Evolutionary conservation across 495 filamentous ascomycete species (phyloP).

Genomic region (Lineolata rhizophorae): DNA sequence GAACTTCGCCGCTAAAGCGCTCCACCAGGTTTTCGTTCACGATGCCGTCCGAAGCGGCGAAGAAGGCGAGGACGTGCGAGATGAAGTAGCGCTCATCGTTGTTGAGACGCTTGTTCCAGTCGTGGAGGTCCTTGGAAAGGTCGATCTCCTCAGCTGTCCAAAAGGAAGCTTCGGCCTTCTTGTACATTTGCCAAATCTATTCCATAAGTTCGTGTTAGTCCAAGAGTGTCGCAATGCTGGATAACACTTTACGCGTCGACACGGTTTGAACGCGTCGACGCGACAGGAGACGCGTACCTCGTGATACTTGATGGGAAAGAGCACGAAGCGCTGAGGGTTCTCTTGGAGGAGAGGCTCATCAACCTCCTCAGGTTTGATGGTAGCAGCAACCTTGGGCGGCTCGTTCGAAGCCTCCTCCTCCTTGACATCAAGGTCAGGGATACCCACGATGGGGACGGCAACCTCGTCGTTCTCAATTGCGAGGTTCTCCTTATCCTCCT

Average conservation of each 20-base stretch:
- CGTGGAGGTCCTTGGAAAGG: slow-evolving; percentile 92
- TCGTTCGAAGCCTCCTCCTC: slow-evolving; percentile 23
- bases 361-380: slow-evolving; percentile 47
- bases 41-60: slow-evolving; percentile 97
- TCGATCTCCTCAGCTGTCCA: slow-evolving; percentile 99
- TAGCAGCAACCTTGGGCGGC: slow-evolving; percentile 15
- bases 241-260: slow-evolving; percentile 46
- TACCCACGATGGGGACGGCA: slow-evolving; percentile 30
- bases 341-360: slow-evolving; percentile 85
- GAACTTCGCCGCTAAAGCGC: slow-evolving; percentile 92
- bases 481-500: slow-evolving; percentile 72
- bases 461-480: slow-evolving; percentile 34
- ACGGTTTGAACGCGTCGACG: slow-evolving; percentile 14
- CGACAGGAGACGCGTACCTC: slow-evolving; percentile 43
- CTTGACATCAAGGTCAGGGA: slow-evolving; percentile 27
- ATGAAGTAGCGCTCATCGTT: slow-evolving; percentile 96
- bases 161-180: slow-evolving; percentile 99
- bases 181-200: slow-evolving; percentile 99
- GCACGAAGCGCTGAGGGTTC: slow-evolving; percentile 88
- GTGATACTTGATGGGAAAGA: slow-evolving; percentile 98
- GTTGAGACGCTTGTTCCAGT: slow-evolving; percentile 95
- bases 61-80: slow-evolving; percentile 96
- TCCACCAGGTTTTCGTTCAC: slow-evolving; percentile 99
- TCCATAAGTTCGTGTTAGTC: slow-evolving; percentile 7
- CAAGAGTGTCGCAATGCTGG: slow-evolving; percentile 3